Conservation (phyloP, 1,284 basidiomycete genomes). For the Ustilago vetiveriae region DNA sequence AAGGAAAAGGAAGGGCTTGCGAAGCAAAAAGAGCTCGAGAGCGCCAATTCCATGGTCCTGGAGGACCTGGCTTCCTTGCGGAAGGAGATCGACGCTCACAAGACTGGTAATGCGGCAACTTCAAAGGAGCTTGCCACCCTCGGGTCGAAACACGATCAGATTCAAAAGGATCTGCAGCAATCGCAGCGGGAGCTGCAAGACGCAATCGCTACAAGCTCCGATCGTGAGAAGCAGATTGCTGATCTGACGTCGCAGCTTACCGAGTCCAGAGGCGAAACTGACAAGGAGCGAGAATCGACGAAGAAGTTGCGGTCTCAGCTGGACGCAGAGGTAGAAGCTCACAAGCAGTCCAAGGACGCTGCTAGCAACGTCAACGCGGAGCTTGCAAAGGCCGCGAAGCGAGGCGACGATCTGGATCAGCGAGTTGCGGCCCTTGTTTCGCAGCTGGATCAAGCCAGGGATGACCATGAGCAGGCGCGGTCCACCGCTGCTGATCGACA, state of each 20-base stretch:
- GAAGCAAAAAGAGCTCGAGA: conserved; percentile 35
- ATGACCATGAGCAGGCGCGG: conserved; percentile 15
- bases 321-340: conserved; percentile 17
- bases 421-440: conserved; percentile 6
- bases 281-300: conserved; percentile 13
- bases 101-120: conserved; percentile 12
- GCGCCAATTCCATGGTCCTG: conserved; percentile 11
- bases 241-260: conserved; percentile 21
- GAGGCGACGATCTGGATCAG: conserved; percentile 20
- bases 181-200: conserved; percentile 16
- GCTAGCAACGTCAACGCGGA: conserved; percentile 8
- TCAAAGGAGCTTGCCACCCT: conserved; percentile 25
- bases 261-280: conserved; percentile 9
- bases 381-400: conserved; percentile 18
- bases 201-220: conserved; percentile 1
- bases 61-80: conserved; percentile 19
- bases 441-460: conserved; percentile 24
- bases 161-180: conserved; percentile 21
- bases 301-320: conserved; percentile 19
- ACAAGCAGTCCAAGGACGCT: conserved; percentile 11
- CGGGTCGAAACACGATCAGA: conserved; percentile 15
- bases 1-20: conserved; percentile 28
- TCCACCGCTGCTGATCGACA: conserved; percentile 14
- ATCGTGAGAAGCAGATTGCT: conserved; percentile 17
- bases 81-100: conserved; percentile 19